Base-by-base conservation (phyloP, 805 yeast species). In the Starmerella cellae region DNA sequence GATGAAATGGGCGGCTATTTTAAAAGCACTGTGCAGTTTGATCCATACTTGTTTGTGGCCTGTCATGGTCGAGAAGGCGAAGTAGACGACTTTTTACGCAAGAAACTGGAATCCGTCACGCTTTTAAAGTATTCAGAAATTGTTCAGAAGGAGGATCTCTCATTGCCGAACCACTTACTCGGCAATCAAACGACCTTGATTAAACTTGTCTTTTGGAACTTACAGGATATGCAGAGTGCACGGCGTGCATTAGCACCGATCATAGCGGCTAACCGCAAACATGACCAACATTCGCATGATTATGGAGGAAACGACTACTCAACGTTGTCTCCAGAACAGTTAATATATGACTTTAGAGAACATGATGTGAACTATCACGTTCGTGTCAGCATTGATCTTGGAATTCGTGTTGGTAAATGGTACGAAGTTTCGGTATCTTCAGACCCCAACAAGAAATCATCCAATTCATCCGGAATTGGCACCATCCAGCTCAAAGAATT, bases 1-100 rank as follows among this genome's bases (percentile, higher is more conserved):
- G 97, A 87, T 59, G 95, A 83, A 55, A 96, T 87, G 59, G 99
- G 99, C 37, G 98, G 96, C 5, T 75, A 82, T 35, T 91, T 93
- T 66, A 91, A 88, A 58, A 78, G 85, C 3, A 79, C 94, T 1
- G 61, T 82, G 13, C 79, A 72, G 44, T 82, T 73, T 57, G 85
- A 83, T 52, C 99, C 99, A 0, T 91, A 91, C 59, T 82, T 91
- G 55, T 73, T 79, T 39, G 63, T 91, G 10, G 68, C 75, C 2
- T 74, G 83, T 49, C 51, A 56, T 19, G 67, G 66, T 16, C 61
- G 62, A 16, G 83, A 77, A 46, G 60, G 73, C 2, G 96, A 82
- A 49, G 83, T 85, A 3, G 97, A 91, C 60, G 98, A 91, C 55
- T 79, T 73, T 57, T 51, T 85, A 41, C 73, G 79, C 49, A 76